Percentiles rank a stretch among this genome's conserved stretches.
Evolutionary conservation across 768 basidiomycete species (phyloP).

Genomic region (Suillus brevipes): DNA sequence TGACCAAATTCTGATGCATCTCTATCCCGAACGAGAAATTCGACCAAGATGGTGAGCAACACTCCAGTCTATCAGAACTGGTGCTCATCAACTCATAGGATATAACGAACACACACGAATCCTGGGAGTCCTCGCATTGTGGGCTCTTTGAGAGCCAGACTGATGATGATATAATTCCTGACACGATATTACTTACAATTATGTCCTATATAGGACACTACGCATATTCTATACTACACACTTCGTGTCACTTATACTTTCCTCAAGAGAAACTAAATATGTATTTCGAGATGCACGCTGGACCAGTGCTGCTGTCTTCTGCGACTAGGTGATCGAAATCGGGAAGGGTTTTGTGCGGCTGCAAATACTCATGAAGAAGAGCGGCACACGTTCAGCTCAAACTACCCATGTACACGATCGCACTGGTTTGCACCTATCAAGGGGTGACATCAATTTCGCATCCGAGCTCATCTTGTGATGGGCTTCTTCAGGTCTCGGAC

Average conservation of each 20-base stretch:
- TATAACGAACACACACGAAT: conserved; percentile 7
- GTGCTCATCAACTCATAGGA: conserved; percentile 3
- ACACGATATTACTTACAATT: conserved; percentile 1
- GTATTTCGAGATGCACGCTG: conserved; percentile 14
- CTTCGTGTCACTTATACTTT: conserved; percentile 11
- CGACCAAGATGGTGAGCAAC: conserved; percentile 32
- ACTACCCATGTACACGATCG: conserved; percentile 23
- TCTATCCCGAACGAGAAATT: conserved; percentile 34
- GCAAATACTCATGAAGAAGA: not conserved
- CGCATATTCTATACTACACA: not conserved
- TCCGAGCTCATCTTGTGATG: conserved; percentile 30
- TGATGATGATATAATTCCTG: not conserved
- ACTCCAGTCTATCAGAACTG: not conserved
- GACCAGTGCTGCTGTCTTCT: conserved; percentile 13
- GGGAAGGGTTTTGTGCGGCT: conserved; percentile 20
- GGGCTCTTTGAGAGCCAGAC: not conserved
- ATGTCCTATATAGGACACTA: conserved; percentile 1
- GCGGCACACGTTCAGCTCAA: not conserved
- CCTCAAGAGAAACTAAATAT: conserved; percentile 21
- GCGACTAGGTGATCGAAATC: conserved; percentile 22
- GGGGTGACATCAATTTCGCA: conserved; percentile 26
- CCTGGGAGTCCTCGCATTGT: not conserved
- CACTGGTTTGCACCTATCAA: conserved; percentile 25
- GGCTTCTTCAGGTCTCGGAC: conserved; percentile 25
- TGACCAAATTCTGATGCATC: conserved; percentile 36